A percentile compares a stretch with the other conserved stretches of the same genome.
These are phyloP conservation scores for Arthonia radiata DNA, from an alignment of 495 filamentous ascomycete genomes.

Conservation along the genomic window DNA sequence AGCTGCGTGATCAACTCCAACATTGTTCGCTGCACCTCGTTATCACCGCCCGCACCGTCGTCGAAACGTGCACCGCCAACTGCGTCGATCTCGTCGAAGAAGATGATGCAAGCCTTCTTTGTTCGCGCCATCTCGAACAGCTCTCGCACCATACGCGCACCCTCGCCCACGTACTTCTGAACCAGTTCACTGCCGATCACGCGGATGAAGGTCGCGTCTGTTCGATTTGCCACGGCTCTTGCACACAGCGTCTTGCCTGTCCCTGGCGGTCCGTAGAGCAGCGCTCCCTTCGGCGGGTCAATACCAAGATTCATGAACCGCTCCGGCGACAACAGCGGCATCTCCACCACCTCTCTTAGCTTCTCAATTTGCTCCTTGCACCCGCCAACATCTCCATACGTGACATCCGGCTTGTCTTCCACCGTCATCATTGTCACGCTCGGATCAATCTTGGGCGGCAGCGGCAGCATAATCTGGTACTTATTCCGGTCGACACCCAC, in stretches of 20 bases:
- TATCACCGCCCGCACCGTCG: slow-evolving; percentile 91
- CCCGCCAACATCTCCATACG: slow-evolving; percentile 93
- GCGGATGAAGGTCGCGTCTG: slow-evolving; percentile 94
- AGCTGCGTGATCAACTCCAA: slow-evolving; percentile 94
- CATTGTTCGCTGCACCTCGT: slow-evolving; percentile 99
- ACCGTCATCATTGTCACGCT: slow-evolving; percentile 99
- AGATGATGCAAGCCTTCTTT: slow-evolving; percentile 99
- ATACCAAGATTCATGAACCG: slow-evolving; percentile 94
- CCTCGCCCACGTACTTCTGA: slow-evolving; percentile 97
- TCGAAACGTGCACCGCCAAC: slow-evolving; percentile 97
- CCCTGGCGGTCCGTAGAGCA: slow-evolving; percentile 89
- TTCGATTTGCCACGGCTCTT: slow-evolving; percentile 87
- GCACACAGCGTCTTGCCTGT: slow-evolving; percentile 97
- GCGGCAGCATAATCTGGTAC: slow-evolving; percentile 89
- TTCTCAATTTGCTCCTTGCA: slow-evolving; percentile 99
- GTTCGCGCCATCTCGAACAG: slow-evolving; percentile 98
- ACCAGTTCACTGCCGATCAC: slow-evolving; percentile 94
- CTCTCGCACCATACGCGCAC: slow-evolving; percentile 92
- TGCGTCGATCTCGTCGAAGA: slow-evolving; percentile 98
- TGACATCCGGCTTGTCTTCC: slow-evolving; percentile 97
- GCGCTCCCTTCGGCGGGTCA: slow-evolving; percentile 89
- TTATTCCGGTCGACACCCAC: slow-evolving; percentile 96
- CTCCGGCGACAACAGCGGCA: slow-evolving; percentile 88
- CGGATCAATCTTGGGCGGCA: slow-evolving; percentile 98
- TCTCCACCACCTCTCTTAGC: slow-evolving; percentile 92